These are phyloP conservation scores for Leccinum fibrillosum DNA, from an alignment of 768 basidiomycete species.

Conservation along the genomic window DNA sequence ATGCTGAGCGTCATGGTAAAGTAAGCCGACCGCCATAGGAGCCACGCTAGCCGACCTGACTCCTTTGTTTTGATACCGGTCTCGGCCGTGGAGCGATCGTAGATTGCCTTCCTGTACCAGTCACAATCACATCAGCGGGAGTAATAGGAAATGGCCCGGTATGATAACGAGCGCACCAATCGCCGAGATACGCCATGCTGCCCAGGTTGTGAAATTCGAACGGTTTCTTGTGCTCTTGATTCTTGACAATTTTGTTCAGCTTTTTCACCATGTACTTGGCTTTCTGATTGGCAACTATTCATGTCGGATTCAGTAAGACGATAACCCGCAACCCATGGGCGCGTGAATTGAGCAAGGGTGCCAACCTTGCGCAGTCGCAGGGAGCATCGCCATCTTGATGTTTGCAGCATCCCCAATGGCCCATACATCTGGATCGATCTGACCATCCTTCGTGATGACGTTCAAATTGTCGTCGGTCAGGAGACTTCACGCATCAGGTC, in stretches of 20 bases:
- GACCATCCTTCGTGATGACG: conserved; percentile 50
- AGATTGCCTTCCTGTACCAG: conserved; percentile 65
- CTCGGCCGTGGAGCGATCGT: conserved; percentile 56
- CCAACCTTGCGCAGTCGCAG: conserved; percentile 82
- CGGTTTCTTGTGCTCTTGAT: conserved; percentile 41
- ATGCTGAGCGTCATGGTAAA: conserved; percentile 72
- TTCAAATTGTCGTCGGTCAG: conserved; percentile 59
- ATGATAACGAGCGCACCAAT: conserved; percentile 47
- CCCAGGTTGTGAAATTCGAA: conserved; percentile 76
- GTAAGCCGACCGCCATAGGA: conserved; percentile 80
- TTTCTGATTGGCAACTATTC: conserved; percentile 72
- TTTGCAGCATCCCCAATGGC: conserved; percentile 79
- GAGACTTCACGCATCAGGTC: conserved; percentile 30
- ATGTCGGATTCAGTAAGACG: conserved; percentile 6
- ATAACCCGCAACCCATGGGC: conserved; percentile 20
- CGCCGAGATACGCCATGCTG: conserved; percentile 76
- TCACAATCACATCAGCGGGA: neutral
- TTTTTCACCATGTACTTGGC: conserved; percentile 63
- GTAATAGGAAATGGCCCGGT: conserved; percentile 1
- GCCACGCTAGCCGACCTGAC: conserved; percentile 68
- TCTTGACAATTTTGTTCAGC: conserved; percentile 61
- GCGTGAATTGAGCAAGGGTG: conserved; percentile 13
- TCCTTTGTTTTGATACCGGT: conserved; percentile 54
- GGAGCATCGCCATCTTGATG: conserved; percentile 55
- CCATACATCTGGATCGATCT: conserved; percentile 66